phyloP scores from a whole-genome alignment of 139 green algal genomes.

The Ettlia oleoabundans region DNA sequence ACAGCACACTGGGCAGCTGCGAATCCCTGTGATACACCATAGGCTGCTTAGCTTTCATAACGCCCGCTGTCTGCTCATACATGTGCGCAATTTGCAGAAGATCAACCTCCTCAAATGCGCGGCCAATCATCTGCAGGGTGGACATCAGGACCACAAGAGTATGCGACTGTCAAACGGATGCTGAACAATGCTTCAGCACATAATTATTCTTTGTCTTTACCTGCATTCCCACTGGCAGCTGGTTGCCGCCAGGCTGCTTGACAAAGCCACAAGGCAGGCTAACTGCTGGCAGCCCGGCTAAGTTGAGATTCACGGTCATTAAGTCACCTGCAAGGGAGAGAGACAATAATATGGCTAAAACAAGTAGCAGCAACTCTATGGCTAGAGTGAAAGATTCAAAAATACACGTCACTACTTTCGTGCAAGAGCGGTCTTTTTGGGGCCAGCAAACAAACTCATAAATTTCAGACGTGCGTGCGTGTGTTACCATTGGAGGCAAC shows the following conservation, averaged over 20 bases:
- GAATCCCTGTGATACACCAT: too few relatives aligned
- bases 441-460: too few relatives aligned
- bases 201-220: too few relatives aligned
- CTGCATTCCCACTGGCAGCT: conserved; percentile 86
- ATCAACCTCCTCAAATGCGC: not conserved
- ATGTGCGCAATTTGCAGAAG: conserved; percentile 73
- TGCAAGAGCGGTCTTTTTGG: too few relatives aligned
- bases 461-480: too few relatives aligned
- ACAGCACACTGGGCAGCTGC: too few relatives aligned
- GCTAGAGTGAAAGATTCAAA: too few relatives aligned
- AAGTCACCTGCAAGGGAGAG: conserved; percentile 70
- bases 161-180: too few relatives aligned
- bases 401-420: too few relatives aligned
- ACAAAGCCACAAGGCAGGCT: conserved; percentile 74
- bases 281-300: conserved; percentile 91
- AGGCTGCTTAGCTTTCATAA: not conserved
- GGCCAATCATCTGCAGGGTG: conserved; percentile 77
- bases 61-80: conserved; percentile 72
- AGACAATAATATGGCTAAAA: not conserved
- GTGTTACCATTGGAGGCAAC: too few relatives aligned
- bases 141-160: too few relatives aligned
- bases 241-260: conserved; percentile 1
- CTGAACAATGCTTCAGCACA: too few relatives aligned
- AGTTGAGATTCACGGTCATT: conserved; percentile 97
- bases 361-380: not conserved